phyloP scores from a whole-genome alignment of 2,329 filamentous ascomycete genomes.

The Nannizzia gypsea region DNA sequence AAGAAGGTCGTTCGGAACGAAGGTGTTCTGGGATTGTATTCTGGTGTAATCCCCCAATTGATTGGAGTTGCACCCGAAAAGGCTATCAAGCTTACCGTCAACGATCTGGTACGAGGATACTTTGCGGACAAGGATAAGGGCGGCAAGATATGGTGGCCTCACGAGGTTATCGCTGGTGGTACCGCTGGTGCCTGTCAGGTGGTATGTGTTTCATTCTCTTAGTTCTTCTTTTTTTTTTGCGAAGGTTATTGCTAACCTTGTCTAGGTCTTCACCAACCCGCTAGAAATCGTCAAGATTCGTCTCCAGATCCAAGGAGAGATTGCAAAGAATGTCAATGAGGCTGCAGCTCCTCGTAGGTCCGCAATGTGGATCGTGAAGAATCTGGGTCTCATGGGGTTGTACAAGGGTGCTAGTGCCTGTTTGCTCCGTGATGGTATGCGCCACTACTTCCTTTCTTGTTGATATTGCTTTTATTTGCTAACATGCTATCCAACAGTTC shows the following conservation, averaged over 20 bases:
- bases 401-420: conserved; percentile 97
- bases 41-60: conserved; percentile 85
- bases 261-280: conserved; percentile 86
- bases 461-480: conserved; percentile 9
- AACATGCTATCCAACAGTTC: conserved; percentile 41
- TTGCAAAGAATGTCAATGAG: conserved; percentile 67
- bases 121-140: conserved; percentile 64
- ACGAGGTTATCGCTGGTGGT: conserved; percentile 80
- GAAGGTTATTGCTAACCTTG: neutral
- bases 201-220: conserved; percentile 45
- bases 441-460: neutral
- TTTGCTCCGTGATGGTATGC: conserved; percentile 63
- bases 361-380: conserved; percentile 94
- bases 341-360: conserved; percentile 72
- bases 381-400: conserved; percentile 82
- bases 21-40: conserved; percentile 80
- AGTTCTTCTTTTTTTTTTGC: neutral
- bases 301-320: conserved; percentile 91
- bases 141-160: conserved; percentile 55
- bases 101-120: conserved; percentile 72
- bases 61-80: conserved; percentile 98
- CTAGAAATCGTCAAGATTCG: conserved; percentile 99
- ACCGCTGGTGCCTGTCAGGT: conserved; percentile 90
- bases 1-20: conserved; percentile 89
- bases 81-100: conserved; percentile 97